Percentiles rank a stretch among this genome's conserved stretches.
Evolutionary conservation across 192 early-diverging fungal genomes (phyloP).

Genomic region (Powellomyces hirtus): DNA sequence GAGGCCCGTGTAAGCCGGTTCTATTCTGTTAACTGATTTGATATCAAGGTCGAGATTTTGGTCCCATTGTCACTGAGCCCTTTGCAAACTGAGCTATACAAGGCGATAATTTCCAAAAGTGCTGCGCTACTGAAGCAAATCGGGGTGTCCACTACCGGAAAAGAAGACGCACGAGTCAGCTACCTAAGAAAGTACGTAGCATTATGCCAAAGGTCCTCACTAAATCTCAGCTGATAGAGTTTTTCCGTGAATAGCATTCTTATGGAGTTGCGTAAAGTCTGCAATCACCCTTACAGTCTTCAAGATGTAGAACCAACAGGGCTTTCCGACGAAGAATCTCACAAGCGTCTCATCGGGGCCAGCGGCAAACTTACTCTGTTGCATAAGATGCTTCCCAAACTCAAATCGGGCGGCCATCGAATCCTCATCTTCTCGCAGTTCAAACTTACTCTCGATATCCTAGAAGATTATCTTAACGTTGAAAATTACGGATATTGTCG

Average conservation of each 20-base stretch:
- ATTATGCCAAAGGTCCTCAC: conserved; percentile 36
- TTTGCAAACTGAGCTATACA: conserved; percentile 71
- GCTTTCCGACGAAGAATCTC: conserved; percentile 33
- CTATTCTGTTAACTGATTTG: no score
- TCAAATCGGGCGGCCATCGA: conserved; percentile 83
- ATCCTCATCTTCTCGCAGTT: conserved; percentile 96
- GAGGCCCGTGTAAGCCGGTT: background rate
- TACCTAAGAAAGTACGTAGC: conserved; percentile 40
- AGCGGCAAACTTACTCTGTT: conserved; percentile 87
- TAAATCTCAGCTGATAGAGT: no score
- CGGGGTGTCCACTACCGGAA: conserved; percentile 30
- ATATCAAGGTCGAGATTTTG: conserved; percentile 54
- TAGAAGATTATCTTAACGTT: conserved; percentile 68
- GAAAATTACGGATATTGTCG: conserved; percentile 53
- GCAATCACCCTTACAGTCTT: conserved; percentile 84
- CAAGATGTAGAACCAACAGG: conserved; percentile 50
- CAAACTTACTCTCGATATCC: conserved; percentile 94
- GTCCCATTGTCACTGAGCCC: conserved; percentile 68
- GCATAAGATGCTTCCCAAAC: conserved; percentile 72
- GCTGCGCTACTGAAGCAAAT: conserved; percentile 48
- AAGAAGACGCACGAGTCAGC: conserved; percentile 17
- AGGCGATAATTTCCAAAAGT: conserved; percentile 57
- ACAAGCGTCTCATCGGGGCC: conserved; percentile 59
- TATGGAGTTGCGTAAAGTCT: conserved; percentile 81
- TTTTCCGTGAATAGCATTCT: background rate